A percentile compares a stretch with the other conserved stretches of the same genome.
Evolutionary conservation across 768 basidiomycete species (phyloP).

Genomic region (Mycena olivaceomarginata): DNA sequence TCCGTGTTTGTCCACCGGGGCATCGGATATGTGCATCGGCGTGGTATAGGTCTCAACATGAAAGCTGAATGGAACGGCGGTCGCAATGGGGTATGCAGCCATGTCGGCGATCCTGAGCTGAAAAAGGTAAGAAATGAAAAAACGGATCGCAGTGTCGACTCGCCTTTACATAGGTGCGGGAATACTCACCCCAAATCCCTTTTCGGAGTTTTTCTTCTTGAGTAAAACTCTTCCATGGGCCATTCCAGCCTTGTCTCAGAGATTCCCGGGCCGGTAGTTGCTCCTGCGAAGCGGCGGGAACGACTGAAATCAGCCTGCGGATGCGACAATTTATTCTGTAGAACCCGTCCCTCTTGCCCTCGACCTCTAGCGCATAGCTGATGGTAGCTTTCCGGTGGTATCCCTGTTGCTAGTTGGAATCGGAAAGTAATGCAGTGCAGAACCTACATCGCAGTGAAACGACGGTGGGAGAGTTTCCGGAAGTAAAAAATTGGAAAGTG

Average conservation of each 20-base stretch:
- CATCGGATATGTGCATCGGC: slow-evolving; percentile 16
- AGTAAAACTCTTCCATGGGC: slow-evolving; percentile 11
- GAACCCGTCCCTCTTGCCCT: slow-evolving; percentile 27
- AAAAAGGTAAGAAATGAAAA: slow-evolving; percentile 5
- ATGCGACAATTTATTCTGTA: slow-evolving; percentile 31
- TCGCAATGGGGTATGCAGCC: slow-evolving; percentile 27
- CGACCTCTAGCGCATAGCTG: slow-evolving; percentile 38
- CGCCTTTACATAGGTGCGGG: slow-evolving; percentile 25
- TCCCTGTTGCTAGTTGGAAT: neutral
- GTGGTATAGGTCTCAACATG: slow-evolving; percentile 38
- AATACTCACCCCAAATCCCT: slow-evolving; percentile 41
- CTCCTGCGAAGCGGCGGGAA: slow-evolving; percentile 32
- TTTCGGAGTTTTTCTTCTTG: slow-evolving; percentile 26
- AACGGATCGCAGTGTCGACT: neutral
- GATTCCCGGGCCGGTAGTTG: slow-evolving; percentile 21
- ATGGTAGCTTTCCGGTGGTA: neutral
- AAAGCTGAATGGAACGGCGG: slow-evolving; percentile 33
- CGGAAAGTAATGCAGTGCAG: neutral
- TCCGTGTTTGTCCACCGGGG: slow-evolving; percentile 37
- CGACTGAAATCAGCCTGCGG: slow-evolving; percentile 32
- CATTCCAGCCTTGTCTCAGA: slow-evolving; percentile 29
- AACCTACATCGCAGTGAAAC: slow-evolving; percentile 21
- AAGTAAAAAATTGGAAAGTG: slow-evolving; percentile 22
- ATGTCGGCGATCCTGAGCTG: slow-evolving; percentile 32
- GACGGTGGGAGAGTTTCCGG: slow-evolving; percentile 28